phyloP scores from a whole-genome alignment of 208 protist genomes.

The Acanthamoeba lenticulata region DNA sequence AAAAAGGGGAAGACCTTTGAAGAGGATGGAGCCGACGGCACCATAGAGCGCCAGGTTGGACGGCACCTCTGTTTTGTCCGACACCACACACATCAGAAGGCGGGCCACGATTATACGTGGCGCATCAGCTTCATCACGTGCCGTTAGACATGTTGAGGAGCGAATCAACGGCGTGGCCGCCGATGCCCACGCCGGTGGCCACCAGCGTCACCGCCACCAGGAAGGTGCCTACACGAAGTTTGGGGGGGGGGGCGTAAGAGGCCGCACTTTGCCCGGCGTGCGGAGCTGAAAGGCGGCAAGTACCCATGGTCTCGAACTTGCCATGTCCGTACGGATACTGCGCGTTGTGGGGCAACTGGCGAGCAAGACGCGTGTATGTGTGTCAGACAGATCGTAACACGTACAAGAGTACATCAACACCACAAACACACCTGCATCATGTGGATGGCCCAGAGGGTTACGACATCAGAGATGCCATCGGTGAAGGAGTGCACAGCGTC shows the following conservation, averaged over 20 bases:
- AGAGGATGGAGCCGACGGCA: constrained; percentile 30
- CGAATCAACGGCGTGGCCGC: not conserved
- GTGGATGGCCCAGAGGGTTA: constrained; percentile 52
- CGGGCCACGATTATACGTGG: not conserved
- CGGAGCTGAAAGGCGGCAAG: not conserved
- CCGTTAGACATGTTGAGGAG: not conserved
- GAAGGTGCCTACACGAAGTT: not conserved
- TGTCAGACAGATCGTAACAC: too few species aligned
- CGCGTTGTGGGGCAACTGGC: not conserved
- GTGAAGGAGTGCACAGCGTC: constrained; percentile 66
- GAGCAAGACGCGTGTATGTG: too few species aligned
- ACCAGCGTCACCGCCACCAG: constrained; percentile 8
- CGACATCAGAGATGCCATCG: constrained; percentile 57
- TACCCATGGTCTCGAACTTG: constrained; percentile 67
- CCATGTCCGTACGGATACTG: constrained; percentile 44
- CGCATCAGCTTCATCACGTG: not conserved
- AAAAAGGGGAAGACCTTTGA: constrained; percentile 64
- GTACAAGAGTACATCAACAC: too few species aligned
- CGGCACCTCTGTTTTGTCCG: not conserved
- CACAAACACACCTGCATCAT: not conserved
- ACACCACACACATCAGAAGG: not conserved
- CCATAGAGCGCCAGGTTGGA: constrained; percentile 12
- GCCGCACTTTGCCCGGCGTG: not conserved
- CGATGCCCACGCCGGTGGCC: constrained; percentile 3
- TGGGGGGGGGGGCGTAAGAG: too few species aligned